Base-by-base conservation (phyloP, 1,139 yeast species). In the Candida sanyaensis region DNA sequence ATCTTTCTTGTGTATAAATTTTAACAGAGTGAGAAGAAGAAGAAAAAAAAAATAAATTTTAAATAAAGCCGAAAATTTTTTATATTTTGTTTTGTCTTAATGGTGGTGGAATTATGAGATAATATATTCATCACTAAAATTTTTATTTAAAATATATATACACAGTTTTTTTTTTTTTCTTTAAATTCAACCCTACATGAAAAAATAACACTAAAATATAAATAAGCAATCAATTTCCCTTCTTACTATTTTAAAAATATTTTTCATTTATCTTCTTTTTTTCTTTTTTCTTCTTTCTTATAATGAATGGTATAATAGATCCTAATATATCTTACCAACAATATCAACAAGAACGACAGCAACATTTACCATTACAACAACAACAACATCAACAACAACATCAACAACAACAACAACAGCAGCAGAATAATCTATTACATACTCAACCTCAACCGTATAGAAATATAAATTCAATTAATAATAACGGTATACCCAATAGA, bases 401-500 rank as follows among this genome's bases (percentile, higher is more conserved):
- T 7, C 42, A 29, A 28, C 32, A 38, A 13, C 33, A 28, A 12
- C 31, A 26, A 12, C 32, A 32, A 24, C 23, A 30, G 10, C 21
- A 7, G 2, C 23, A 23, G 11, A 27, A 30, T 23, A 32, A 41
- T 11, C 28, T 29, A 32, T 29, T 23, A 10, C 37, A 26, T 17
- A 23, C 37, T 5, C 43, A 24, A 33, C 37, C 32, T 9, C 33
- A 42, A 26, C 45, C 34, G 24, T 34, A 37, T 10, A 38, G 27
- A 27, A 32, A 8, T 31, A 30, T 21, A 30, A 31, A 23, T 24
- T 7, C 28, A 24, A 8, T 10, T 27, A 12, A 24, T 24, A n/a
- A 26, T 17, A 39, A 17, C 13, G 31, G 27, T 21, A 24, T 21
- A 23, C 47, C 40, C 9, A 41, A 41, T 32, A 37, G 51, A 42